Base-by-base conservation (phyloP, 495 filamentous ascomycete genomes). In the Penicillium antarcticum region DNA sequence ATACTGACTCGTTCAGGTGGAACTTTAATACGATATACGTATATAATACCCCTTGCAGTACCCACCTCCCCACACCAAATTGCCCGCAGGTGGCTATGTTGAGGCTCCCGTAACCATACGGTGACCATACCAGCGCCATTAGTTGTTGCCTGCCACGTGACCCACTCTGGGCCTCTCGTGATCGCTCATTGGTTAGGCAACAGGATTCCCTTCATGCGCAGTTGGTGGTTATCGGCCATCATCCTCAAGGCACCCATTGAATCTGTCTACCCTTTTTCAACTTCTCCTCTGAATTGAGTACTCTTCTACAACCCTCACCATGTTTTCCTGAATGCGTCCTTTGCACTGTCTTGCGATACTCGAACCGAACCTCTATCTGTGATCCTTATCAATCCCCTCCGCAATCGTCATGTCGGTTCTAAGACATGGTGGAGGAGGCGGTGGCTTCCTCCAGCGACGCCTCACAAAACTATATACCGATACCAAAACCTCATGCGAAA, bases 381-480 rank as follows among this genome's bases (percentile, higher is more conserved):
- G 37, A 52, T 46, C 51, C 54, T 61, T 54, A 62, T 58, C 58
- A 52, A 60, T 58, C 52, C 53, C 43, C 56, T 58, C 51, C 53
- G 41, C 23, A 48, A 52, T 56, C 54, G 66, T 66, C 65, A 71
- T 77, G 74, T 77, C 74, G 55, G 74, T 77, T 47, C 66, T 77
- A 52, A 71, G 66, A 53, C 73, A 76, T 64, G 72, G 72, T 62
- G 72, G 71, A 60, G 52, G 49, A 58, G 69, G 70, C 12, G 63
- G 68, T 16, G 66, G 66, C n/a, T 74, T 61, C 68, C 74, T 77
- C 62, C 75, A 78, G 66, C 81, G 86, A 52, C 84, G 89, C 53
- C 79, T 96, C 34, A 94, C 90, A 42, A 86, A 92, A 68, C 81
- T 95, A 58, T 96, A 95, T 69, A 87, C 89, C 57, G 90, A 96